Evolutionary conservation across 176 grass and related monocot genomes (phyloP), one percentile per base, ranked within the genome.

Genomic region (Stipa capillata): DNA sequence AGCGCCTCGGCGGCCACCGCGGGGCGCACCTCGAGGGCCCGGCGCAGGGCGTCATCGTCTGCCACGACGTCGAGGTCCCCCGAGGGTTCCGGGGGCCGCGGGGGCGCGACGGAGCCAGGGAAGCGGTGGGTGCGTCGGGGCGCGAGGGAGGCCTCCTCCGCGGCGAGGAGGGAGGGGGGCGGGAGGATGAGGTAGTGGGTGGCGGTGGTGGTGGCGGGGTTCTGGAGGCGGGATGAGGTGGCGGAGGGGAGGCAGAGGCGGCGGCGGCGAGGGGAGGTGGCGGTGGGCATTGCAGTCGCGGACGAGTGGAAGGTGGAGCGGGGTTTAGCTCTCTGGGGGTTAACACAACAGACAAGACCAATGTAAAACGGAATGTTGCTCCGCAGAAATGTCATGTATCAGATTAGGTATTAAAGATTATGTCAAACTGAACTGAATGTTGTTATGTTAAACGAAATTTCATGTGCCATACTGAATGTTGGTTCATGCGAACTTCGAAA

Each of bases 21-120:
- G 85, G 92, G 85, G 32, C 95, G 88, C 67, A 98, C 92, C 77
- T 92, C 80, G 69, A 98, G 86, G 25, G 92, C 90, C 20, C 82
- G 86, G 15, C 70, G 87, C 71, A 98, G 73, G 54, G 90, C 34
- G 50, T 83, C 73, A 23, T 88, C 84, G 51, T 94, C 76, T 3
- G 75, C 35, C 42, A 54, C 24, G 21, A 78, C 11, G 24, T 42
- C 29, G 8, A 44, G 66, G 28, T 64, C 45, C 0, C 66, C 75
- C 12, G 20, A 16, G 32, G 31, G 1, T 23, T 20, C 27, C 8
- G 65, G 85, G 1, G 55, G 81, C 1, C 16, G 63, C 2, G 85
- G 85, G 35, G 89, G 78, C 4, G 87, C 70, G 8, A 98, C 72
- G 18, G 95, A 90, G 36, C 95, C 91, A 0, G 95, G 95, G 81